Conservation (phyloP, 352 stramenopile species). For the Pythium dissimile region DNA sequence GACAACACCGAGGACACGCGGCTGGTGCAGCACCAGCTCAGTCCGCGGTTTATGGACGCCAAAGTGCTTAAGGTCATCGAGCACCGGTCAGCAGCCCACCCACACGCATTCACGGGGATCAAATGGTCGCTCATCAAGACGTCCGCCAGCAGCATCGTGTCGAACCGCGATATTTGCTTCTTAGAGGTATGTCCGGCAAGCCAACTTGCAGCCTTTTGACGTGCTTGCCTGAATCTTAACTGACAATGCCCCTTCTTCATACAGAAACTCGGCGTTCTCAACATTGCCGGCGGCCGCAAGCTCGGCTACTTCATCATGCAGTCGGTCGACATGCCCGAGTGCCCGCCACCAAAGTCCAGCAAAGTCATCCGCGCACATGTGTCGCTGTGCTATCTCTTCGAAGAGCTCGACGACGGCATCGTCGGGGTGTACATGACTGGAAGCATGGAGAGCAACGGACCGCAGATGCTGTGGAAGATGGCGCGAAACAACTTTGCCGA, state of each 20-base stretch:
- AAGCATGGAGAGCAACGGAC: constrained; percentile 2
- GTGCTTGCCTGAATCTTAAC: no score
- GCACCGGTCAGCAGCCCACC: constrained; percentile 2
- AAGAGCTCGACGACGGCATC: constrained; percentile 17
- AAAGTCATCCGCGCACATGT: constrained; percentile 7
- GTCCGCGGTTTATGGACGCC: constrained; percentile 13
- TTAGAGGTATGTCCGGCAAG: constrained; percentile 19
- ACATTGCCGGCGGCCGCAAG: constrained; percentile 11
- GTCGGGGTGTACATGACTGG: constrained; percentile 25
- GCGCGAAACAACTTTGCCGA: constrained; percentile 15
- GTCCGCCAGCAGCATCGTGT: constrained; percentile 13
- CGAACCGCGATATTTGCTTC: constrained; percentile 20
- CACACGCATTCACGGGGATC: constrained; percentile 18
- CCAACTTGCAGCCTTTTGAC: no score
- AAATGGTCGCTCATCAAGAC: constrained; percentile 20
- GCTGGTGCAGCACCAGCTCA: constrained; percentile 14
- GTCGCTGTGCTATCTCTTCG: constrained; percentile 26
- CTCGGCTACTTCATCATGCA: constrained; percentile 23
- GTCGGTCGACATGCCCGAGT: constrained; percentile 22
- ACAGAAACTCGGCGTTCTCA: constrained; percentile 20
- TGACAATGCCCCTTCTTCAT: no score
- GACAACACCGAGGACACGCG: constrained; percentile 19
- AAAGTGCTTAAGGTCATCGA: constrained; percentile 23
- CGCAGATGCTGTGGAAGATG: constrained; percentile 10
- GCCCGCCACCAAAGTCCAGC: not conserved